A percentile compares a stretch with the other conserved stretches of the same genome.
Conservation (phyloP, 345 rosid species). For the Hypericum androsaemum region DNA sequence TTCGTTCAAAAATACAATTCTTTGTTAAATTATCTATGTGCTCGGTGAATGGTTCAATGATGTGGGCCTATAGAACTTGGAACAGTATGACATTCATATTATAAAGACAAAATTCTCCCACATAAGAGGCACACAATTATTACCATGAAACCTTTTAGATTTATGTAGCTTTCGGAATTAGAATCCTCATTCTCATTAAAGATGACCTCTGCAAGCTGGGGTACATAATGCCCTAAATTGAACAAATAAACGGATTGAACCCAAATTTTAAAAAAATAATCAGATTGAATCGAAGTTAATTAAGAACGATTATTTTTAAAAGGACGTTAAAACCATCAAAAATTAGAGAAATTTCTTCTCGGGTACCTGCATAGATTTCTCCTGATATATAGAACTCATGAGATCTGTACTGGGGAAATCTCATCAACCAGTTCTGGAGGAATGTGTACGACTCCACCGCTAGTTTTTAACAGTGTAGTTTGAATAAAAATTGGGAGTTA, state of each 20-base stretch:
- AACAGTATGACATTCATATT: too few relatives aligned
- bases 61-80: too few relatives aligned
- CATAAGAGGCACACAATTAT: neutral
- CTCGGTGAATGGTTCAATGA: too few relatives aligned
- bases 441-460: slow-evolving; percentile 52
- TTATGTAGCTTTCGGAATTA: slow-evolving; percentile 28
- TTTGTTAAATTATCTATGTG: too few relatives aligned
- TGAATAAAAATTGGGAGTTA: too few relatives aligned
- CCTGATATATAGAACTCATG: slow-evolving; percentile 62
- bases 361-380: slow-evolving; percentile 72
- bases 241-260: neutral
- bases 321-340: neutral
- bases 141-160: slow-evolving; percentile 77
- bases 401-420: slow-evolving; percentile 53
- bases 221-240: slow-evolving; percentile 61
- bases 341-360: neutral
- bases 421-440: slow-evolving; percentile 52
- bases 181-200: slow-evolving; percentile 41
- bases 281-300: neutral
- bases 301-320: neutral
- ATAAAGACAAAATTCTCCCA: too few relatives aligned
- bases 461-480: too few relatives aligned
- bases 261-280: too few relatives aligned
- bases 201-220: slow-evolving; percentile 67
- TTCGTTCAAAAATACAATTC: too few relatives aligned